Conservation (phyloP, 106 monocot species). For the Platanthera guangdongensis region DNA sequence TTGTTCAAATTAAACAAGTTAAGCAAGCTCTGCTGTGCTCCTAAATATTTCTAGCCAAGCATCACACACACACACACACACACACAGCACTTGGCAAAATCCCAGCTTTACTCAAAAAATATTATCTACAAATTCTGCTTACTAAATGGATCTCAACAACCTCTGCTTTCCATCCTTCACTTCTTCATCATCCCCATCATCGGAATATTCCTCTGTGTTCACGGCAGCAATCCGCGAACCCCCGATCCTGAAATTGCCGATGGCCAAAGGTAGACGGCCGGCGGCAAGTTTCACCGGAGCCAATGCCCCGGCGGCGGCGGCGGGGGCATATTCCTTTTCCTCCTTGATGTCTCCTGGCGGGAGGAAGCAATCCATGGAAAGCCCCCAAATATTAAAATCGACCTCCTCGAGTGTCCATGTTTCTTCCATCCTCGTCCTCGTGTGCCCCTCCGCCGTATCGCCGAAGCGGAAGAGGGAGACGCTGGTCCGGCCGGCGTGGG, state of each 20-base stretch:
- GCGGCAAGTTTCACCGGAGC: background rate
- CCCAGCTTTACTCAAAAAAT: too few relatives aligned
- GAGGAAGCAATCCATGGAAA: slow-evolving; percentile 41
- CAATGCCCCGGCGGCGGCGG: background rate
- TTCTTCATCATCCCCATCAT: too few relatives aligned
- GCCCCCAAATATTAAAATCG: slow-evolving; percentile 40
- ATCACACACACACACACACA: too few relatives aligned
- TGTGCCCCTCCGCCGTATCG: slow-evolving; percentile 22
- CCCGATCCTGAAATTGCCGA: background rate
- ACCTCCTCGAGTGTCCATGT: slow-evolving; percentile 56
- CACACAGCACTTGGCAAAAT: too few relatives aligned
- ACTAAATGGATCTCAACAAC: too few relatives aligned
- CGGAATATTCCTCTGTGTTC: background rate
- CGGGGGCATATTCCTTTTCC: slow-evolving; percentile 8
- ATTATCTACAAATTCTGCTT: too few relatives aligned
- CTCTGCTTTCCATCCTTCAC: too few relatives aligned
- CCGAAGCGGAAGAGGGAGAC: slow-evolving; percentile 58
- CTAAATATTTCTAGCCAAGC: too few relatives aligned
- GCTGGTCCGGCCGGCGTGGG: slow-evolving; percentile 51
- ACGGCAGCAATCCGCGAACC: slow-evolving; percentile 13
- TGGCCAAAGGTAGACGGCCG: background rate
- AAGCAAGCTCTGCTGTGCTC: too few relatives aligned
- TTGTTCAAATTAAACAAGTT: too few relatives aligned
- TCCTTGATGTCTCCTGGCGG: slow-evolving; percentile 31
- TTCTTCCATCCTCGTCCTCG: slow-evolving; percentile 67